Evolutionary conservation across 441 rosid species (phyloP), one percentile per base, ranked within the genome.

Genomic region (Euphorbia corollata): DNA sequence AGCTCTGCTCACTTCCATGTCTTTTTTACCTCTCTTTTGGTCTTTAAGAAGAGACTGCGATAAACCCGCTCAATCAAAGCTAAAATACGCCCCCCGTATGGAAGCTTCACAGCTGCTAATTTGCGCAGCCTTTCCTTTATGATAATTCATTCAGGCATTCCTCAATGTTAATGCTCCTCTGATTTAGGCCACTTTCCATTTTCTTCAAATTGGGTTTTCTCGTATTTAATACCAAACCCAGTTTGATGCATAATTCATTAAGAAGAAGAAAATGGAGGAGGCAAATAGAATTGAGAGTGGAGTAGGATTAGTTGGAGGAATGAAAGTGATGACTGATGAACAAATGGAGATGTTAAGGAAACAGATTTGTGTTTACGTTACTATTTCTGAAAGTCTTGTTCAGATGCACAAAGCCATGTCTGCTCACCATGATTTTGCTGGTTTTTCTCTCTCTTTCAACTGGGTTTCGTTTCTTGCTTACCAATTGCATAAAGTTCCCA

Each of bases 281-380:
- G 56, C 24, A 43, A 16, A 39, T 0, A 6, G 32, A 54, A 58
- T 65, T 64, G 71, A 27, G 74, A 82, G 79, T 63, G 73, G 55
- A 69, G 71, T 54, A 68, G 68, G 74, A 72, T 65, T 41, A 13
- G 24, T 16, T 43, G 11, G n/a, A 1, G 32, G 75, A 22, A 79
- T 80, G 51, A 86, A 81, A 74, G 93, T 93, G 73, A 89, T 94
- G 92, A 94, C 93, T 19, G 96, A 94, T 65, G 99, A 88, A 70
- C 98, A 93, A 64, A 74, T 89, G 82, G 96, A 91, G 87, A 75
- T 81, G 56, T 80, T 87, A 39, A 78, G 94, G 72, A 89, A 85
- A 70, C 99, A 94, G 78, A 94, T 94, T 75, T 85, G 87, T 60
- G 82, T 85, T n/a, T 94, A 85, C 64, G 73, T 86, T 22, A 69